These are phyloP conservation scores for Chalciporus pseudorubinellus DNA, from an alignment of 768 basidiomycete species.

Conservation along the genomic window DNA sequence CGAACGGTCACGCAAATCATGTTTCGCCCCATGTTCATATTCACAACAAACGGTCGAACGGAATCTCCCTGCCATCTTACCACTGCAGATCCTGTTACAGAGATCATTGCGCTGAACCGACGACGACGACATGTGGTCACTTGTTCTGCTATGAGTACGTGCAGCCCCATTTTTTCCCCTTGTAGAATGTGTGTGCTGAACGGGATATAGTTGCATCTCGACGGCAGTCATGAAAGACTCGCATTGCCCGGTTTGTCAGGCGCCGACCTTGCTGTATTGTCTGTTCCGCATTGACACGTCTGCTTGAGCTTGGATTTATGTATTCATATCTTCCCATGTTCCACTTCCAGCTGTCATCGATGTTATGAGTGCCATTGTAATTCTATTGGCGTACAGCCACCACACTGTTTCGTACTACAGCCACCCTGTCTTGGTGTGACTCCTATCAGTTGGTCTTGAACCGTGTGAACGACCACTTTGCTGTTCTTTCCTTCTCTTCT, in stretches of 20 bases:
- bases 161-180: neutral
- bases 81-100: constrained; percentile 52
- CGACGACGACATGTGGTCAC: constrained; percentile 63
- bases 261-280: constrained; percentile 53
- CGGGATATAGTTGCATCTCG: constrained; percentile 48
- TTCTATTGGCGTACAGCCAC: too few relatives aligned
- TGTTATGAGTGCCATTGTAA: too few relatives aligned
- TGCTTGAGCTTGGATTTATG: constrained; percentile 9
- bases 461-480: neutral
- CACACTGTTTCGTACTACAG: too few relatives aligned
- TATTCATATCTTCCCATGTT: neutral
- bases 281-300: constrained; percentile 50
- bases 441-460: neutral
- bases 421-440: neutral
- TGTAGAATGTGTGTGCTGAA: neutral
- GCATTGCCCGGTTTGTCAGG: constrained; percentile 51
- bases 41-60: constrained; percentile 11
- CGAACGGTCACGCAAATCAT: constrained; percentile 12
- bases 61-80: constrained; percentile 18
- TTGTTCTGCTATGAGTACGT: constrained; percentile 53
- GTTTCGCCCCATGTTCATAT: neutral
- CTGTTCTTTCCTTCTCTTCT: neutral
- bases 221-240: constrained; percentile 45
- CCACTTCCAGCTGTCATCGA: neutral
- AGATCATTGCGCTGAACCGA: constrained; percentile 51